Percentiles rank a stretch among this genome's conserved stretches.
These are phyloP conservation scores for Dipteronia sinensis DNA, from an alignment of 345 rosid species.

Conservation along the genomic window DNA sequence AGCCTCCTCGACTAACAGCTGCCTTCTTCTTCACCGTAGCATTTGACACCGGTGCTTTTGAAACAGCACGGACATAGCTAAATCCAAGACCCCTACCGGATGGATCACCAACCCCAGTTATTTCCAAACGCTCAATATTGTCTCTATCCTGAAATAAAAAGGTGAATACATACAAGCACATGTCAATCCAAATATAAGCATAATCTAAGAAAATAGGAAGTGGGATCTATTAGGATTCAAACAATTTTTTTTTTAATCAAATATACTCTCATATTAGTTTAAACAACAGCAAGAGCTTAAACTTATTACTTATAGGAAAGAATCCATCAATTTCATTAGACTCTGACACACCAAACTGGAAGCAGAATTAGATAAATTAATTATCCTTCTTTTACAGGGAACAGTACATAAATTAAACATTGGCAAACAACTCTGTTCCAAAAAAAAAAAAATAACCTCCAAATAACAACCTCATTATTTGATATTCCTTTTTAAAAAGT, in stretches of 20 bases:
- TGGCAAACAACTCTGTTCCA: neutral
- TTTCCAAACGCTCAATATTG: conserved; percentile 95
- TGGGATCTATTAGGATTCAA: neutral
- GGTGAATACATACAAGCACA: neutral
- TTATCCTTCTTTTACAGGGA: neutral
- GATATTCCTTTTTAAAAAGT: neutral
- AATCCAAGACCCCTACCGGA: conserved; percentile 98
- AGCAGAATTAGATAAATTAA: neutral
- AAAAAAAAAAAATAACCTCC: neutral
- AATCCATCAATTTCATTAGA: too few relatives aligned
- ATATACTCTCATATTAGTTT: too few relatives aligned
- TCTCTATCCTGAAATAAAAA: conserved; percentile 70
- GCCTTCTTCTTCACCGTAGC: conserved; percentile 79
- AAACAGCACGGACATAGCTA: conserved; percentile 89
- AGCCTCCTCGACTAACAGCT: conserved; percentile 81
- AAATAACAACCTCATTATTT: neutral
- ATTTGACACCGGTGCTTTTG: conserved; percentile 83
- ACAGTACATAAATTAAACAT: neutral
- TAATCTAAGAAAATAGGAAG: neutral
- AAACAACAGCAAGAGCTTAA: too few relatives aligned
- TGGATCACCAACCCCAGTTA: conserved; percentile 99
- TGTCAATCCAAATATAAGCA: neutral
- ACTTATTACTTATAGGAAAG: too few relatives aligned
- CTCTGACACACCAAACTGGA: neutral
- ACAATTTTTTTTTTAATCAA: too few relatives aligned